phyloP scores from a whole-genome alignment of 352 stramenopile species.

The Thalassiosira livingstoniorum region DNA sequence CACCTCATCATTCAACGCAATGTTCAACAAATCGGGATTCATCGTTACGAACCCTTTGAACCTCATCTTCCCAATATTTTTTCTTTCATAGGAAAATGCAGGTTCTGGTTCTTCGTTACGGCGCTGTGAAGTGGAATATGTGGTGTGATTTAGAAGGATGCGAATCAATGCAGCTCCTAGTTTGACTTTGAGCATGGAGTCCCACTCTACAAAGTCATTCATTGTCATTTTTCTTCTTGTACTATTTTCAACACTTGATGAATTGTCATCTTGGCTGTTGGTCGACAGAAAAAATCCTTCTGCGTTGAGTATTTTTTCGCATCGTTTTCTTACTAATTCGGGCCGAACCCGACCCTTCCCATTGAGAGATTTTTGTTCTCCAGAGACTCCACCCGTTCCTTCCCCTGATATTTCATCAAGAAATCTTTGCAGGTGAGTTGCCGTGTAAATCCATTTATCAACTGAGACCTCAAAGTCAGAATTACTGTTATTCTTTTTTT shows the following conservation, averaged over 20 bases:
- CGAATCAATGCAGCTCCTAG: constrained; percentile 84
- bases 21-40: constrained; percentile 67
- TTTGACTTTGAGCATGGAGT: constrained; percentile 90
- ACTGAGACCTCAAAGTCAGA: constrained; percentile 33
- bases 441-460: constrained; percentile 75
- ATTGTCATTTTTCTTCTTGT: constrained; percentile 25
- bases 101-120: constrained; percentile 55
- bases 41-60: constrained; percentile 59
- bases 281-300: constrained; percentile 52
- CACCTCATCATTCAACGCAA: constrained; percentile 74
- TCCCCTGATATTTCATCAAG: constrained; percentile 74
- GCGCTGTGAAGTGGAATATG: constrained; percentile 47
- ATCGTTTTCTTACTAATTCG: constrained; percentile 42
- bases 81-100: constrained; percentile 59
- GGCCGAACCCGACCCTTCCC: constrained; percentile 40
- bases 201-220: constrained; percentile 85
- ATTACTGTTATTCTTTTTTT: too few relatives aligned
- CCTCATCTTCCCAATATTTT: constrained; percentile 38
- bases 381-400: not conserved
- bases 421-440: constrained; percentile 78
- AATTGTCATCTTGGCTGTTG: constrained; percentile 37
- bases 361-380: constrained; percentile 53
- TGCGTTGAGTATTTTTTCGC: constrained; percentile 56
- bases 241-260: constrained; percentile 68
- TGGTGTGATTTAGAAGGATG: constrained; percentile 74